A percentile compares a stretch with the other conserved stretches of the same genome.
Evolutionary conservation across 2,329 filamentous ascomycete genomes (phyloP).

Genomic region (Ilyonectria sp.): DNA sequence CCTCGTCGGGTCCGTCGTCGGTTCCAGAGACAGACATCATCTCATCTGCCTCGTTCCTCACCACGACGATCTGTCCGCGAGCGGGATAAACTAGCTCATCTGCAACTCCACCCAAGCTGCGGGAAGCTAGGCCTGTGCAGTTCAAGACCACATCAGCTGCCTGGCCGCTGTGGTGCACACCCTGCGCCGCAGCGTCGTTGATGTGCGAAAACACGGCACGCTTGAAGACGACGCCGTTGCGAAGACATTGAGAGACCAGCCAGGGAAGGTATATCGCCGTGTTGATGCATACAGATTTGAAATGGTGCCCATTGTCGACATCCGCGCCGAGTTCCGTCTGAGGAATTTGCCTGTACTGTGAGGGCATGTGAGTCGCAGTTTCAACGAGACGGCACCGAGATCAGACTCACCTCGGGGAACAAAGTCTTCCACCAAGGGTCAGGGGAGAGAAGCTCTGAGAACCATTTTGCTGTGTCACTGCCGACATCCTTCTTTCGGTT

Average conservation of each 20-base stretch:
- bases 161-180: constrained; percentile 65
- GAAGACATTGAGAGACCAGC: constrained; percentile 84
- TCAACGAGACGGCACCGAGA: not conserved
- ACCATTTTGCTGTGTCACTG: constrained; percentile 27
- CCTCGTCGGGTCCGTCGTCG: constrained; percentile 80
- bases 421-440: constrained; percentile 31
- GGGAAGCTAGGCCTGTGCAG: constrained; percentile 83
- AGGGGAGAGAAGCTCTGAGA: constrained; percentile 24
- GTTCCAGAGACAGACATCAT: constrained; percentile 81
- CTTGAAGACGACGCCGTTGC: constrained; percentile 78
- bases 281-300: constrained; percentile 92
- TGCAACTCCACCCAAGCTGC: constrained; percentile 83
- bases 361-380: not conserved
- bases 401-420: constrained; percentile 19
- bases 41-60: constrained; percentile 79
- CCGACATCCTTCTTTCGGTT: constrained; percentile 31
- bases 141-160: constrained; percentile 82
- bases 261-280: constrained; percentile 88
- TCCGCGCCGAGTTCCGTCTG: constrained; percentile 14
- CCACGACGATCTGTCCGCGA: constrained; percentile 86
- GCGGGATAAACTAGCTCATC: constrained; percentile 81
- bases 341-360: constrained; percentile 20
- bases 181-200: constrained; percentile 68
- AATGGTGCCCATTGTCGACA: constrained; percentile 53
- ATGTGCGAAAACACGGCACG: constrained; percentile 78